phyloP scores from a whole-genome alignment of 2,329 filamentous ascomycete species.

The Periconia sp. region DNA sequence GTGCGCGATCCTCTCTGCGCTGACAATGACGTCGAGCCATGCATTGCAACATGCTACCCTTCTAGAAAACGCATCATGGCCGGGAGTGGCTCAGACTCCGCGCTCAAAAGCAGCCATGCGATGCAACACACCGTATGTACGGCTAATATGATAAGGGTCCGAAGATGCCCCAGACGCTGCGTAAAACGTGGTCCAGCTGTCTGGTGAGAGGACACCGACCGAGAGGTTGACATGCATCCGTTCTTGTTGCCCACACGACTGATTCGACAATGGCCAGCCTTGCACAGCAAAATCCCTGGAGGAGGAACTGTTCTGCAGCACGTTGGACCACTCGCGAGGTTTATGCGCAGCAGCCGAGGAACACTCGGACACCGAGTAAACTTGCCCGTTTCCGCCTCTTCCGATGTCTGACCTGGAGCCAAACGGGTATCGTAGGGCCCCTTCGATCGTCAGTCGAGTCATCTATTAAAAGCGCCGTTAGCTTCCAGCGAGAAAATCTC shows the following conservation, averaged over 20 bases:
- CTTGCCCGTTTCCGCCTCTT: constrained; percentile 13
- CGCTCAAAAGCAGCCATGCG: constrained; percentile 28
- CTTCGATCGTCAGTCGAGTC: constrained; percentile 1
- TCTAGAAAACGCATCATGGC: constrained; percentile 35
- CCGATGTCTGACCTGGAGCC: neutral
- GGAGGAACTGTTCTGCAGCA: constrained; percentile 3
- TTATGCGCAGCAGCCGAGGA: no score
- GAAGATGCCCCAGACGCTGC: no score
- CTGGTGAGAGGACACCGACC: constrained; percentile 9
- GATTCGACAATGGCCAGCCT: constrained; percentile 21
- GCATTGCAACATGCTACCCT: constrained; percentile 35
- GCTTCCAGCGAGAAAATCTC: no score
- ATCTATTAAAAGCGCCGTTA: constrained; percentile 19
- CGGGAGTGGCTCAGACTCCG: constrained; percentile 26
- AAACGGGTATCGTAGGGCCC: no score
- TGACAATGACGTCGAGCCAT: constrained; percentile 29
- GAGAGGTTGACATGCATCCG: constrained; percentile 12
- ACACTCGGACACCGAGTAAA: constrained; percentile 24
- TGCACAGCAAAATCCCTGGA: constrained; percentile 22
- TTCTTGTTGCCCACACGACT: constrained; percentile 9
- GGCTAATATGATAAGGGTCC: constrained; percentile 17
- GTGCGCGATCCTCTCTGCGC: no score
- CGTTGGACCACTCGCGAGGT: no score
- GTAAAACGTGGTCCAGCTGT: constrained; percentile 10
- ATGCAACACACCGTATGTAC: constrained; percentile 37